Conservation (phyloP, 75 land plant genomes). For the Azolla pinnata region DNA sequence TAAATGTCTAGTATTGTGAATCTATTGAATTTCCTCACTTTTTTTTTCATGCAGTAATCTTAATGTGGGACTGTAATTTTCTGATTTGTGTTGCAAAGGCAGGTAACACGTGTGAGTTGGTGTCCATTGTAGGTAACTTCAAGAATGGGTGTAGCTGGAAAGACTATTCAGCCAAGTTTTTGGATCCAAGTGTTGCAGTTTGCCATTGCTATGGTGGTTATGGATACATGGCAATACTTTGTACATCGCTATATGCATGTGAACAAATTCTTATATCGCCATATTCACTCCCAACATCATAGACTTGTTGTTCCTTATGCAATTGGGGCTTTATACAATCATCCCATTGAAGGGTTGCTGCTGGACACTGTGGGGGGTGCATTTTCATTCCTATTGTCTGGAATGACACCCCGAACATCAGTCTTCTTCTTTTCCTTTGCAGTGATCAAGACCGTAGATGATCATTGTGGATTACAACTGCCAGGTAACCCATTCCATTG, state of each 20-base stretch:
- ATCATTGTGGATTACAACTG: slow-evolving; percentile 69
- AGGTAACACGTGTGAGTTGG: too few relatives aligned
- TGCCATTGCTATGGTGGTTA: slow-evolving; percentile 43
- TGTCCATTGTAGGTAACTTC: not conserved
- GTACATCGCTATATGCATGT: slow-evolving; percentile 71
- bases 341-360: slow-evolving; percentile 66
- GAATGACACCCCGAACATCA: slow-evolving; percentile 61
- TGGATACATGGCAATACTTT: slow-evolving; percentile 84
- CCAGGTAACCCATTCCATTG: slow-evolving; percentile 62
- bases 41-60: too few relatives aligned
- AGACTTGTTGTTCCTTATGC: slow-evolving; percentile 66
- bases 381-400: slow-evolving; percentile 53
- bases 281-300: slow-evolving; percentile 71
- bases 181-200: slow-evolving; percentile 28
- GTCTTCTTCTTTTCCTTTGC: slow-evolving; percentile 76
- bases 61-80: too few relatives aligned
- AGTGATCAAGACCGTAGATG: slow-evolving; percentile 61
- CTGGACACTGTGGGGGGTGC: slow-evolving; percentile 81
- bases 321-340: slow-evolving; percentile 70
- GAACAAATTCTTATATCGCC: slow-evolving; percentile 64
- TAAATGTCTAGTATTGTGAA: too few relatives aligned
- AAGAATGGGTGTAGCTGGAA: not conserved
- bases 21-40: too few relatives aligned
- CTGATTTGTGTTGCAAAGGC: too few relatives aligned
- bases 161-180: slow-evolving; percentile 26